These are phyloP conservation scores for Diversispora epigaea DNA, from an alignment of 192 early-diverging fungal species.

Conservation along the genomic window DNA sequence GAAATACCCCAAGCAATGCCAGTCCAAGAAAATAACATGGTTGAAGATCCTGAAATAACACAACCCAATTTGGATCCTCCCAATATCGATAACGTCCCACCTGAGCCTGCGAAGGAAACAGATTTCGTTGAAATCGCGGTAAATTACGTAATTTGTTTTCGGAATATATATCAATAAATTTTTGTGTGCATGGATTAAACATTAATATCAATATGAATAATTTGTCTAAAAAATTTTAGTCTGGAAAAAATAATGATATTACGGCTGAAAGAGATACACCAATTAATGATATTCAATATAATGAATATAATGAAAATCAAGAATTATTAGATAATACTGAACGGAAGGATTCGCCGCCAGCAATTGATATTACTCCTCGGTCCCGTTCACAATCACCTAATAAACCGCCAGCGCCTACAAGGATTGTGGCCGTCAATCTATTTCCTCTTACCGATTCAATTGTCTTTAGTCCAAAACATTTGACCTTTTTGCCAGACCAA, in stretches of 20 bases:
- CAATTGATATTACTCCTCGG: background rate
- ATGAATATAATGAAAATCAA: background rate
- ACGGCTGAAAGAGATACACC: background rate
- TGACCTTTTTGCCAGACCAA: conserved; percentile 7
- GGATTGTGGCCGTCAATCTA: conserved; percentile 2
- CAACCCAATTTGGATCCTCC: background rate
- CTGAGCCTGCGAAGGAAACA: background rate
- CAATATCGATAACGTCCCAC: background rate
- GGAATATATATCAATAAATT: too few relatives aligned
- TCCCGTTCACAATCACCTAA: conserved; percentile 2
- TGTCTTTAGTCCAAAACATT: background rate
- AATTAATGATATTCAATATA: background rate
- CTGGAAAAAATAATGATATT: background rate
- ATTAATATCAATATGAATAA: background rate
- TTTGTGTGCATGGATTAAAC: background rate
- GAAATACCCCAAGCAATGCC: background rate
- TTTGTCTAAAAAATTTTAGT: background rate
- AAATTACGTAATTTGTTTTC: too few relatives aligned
- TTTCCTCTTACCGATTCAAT: conserved; percentile 18
- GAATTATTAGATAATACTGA: background rate
- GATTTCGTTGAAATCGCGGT: background rate
- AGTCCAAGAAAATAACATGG: background rate
- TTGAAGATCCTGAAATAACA: background rate
- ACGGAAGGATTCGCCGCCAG: background rate
- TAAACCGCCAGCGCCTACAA: background rate